Conservation (phyloP, 805 yeast genomes). For the Candida tallmaniae region DNA sequence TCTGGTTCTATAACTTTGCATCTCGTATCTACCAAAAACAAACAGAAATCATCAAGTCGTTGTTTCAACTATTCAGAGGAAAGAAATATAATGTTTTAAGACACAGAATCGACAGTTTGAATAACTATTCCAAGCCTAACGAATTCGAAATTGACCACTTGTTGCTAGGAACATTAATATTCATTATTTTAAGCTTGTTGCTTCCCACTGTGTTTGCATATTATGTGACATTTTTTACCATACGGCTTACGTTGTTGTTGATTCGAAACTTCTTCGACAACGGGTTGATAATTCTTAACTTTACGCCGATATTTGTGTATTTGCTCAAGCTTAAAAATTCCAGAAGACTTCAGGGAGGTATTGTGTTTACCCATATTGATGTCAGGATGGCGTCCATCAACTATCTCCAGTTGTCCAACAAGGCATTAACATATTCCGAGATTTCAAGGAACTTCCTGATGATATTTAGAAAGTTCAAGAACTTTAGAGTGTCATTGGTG, state of each 20-base stretch:
- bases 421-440: constrained; percentile 32
- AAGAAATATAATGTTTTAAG: constrained; percentile 81
- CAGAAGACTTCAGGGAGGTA: constrained; percentile 54
- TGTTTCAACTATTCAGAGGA: constrained; percentile 84
- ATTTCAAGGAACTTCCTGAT: constrained; percentile 30
- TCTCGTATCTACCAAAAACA: constrained; percentile 79
- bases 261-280: constrained; percentile 53
- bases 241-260: constrained; percentile 49
- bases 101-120: constrained; percentile 78
- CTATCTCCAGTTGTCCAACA: constrained; percentile 30
- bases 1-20: constrained; percentile 72
- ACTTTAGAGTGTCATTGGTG: constrained; percentile 21
- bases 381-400: constrained; percentile 11
- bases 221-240: constrained; percentile 64
- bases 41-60: constrained; percentile 58
- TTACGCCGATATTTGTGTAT: constrained; percentile 82
- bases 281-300: constrained; percentile 62
- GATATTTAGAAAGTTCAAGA: constrained; percentile 25
- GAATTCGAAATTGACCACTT: constrained; percentile 70
- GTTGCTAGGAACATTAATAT: constrained; percentile 81
- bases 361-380: constrained; percentile 26
- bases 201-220: constrained; percentile 87
- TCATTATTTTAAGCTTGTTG: constrained; percentile 71
- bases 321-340: constrained; percentile 78
- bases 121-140: constrained; percentile 27